A percentile compares a stretch with the other conserved stretches of the same genome.
These are phyloP conservation scores for Penicillium simplicissimum DNA, from an alignment of 495 filamentous ascomycete species.

Conservation along the genomic window DNA sequence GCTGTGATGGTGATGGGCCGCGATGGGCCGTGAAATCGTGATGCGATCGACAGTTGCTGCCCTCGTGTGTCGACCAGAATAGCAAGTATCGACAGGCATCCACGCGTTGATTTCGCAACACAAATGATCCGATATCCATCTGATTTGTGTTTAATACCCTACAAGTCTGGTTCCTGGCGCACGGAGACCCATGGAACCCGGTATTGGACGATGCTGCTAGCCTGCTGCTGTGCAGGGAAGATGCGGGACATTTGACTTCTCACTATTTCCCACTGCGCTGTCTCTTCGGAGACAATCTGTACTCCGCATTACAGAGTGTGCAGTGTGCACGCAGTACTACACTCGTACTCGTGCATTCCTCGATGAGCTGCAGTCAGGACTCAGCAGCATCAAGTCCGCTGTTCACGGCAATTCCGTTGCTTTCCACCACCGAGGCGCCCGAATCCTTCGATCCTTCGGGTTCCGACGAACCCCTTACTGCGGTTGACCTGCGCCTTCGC, in stretches of 20 bases:
- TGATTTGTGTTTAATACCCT: not conserved
- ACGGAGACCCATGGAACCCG: conserved; percentile 12
- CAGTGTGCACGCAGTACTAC: not conserved
- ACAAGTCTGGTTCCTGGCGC: conserved; percentile 16
- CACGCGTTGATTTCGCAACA: conserved; percentile 4
- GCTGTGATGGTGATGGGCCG: not conserved
- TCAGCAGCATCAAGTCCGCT: not conserved
- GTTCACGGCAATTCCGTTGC: not conserved
- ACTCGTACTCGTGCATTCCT: too few relatives aligned
- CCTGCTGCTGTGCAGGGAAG: not conserved
- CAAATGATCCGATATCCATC: not conserved
- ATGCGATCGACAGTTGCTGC: conserved; percentile 3
- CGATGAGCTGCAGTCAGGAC: not conserved
- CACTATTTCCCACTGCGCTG: not conserved
- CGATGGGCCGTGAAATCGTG: not conserved
- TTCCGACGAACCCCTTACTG: conserved; percentile 13
- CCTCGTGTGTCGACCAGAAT: conserved; percentile 12
- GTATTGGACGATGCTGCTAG: not conserved
- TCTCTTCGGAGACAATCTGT: not conserved
- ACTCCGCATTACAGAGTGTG: not conserved
- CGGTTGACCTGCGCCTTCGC: conserved; percentile 3
- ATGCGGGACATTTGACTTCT: not conserved
- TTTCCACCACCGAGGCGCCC: not conserved
- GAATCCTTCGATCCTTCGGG: conserved; percentile 2
- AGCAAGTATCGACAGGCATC: conserved; percentile 36